A percentile compares a stretch with the other conserved stretches of the same genome.
Conservation (phyloP, 1,284 basidiomycete genomes). For the Malassezia equina region DNA sequence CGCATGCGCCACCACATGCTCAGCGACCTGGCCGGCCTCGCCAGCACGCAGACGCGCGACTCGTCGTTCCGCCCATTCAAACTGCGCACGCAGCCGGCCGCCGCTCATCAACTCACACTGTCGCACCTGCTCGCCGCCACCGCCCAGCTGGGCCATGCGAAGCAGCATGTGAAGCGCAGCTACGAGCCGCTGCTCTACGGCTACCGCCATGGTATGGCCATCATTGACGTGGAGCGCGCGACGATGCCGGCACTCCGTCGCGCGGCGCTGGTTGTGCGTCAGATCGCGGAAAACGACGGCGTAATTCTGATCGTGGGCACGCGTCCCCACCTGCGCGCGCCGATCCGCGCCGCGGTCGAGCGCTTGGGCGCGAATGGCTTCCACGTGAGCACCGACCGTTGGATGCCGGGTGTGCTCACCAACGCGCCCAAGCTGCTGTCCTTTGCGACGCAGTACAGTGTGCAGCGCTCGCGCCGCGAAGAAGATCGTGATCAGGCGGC, state of each 20-base stretch:
- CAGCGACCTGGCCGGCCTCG: constrained; percentile 60
- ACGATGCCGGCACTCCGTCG: constrained; percentile 83
- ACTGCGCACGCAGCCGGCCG: constrained; percentile 58
- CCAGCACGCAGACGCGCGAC: constrained; percentile 64
- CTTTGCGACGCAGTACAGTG: constrained; percentile 29
- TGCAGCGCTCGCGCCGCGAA: constrained; percentile 1
- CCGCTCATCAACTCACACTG: constrained; percentile 61
- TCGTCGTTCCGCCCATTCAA: constrained; percentile 68
- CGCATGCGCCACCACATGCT: constrained; percentile 49
- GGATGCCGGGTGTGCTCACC: constrained; percentile 88
- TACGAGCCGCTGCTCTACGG: constrained; percentile 92
- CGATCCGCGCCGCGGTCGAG: constrained; percentile 69
- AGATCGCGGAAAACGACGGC: constrained; percentile 70
- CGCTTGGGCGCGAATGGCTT: constrained; percentile 59
- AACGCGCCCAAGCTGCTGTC: constrained; percentile 62
- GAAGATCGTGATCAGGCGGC: constrained; percentile 16
- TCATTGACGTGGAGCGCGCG: constrained; percentile 82
- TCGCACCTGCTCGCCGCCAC: constrained; percentile 84
- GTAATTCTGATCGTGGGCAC: constrained; percentile 84
- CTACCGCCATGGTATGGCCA: constrained; percentile 72
- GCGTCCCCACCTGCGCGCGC: constrained; percentile 62
- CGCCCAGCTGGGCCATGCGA: constrained; percentile 84
- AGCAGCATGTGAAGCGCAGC: constrained; percentile 70
- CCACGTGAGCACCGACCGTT: constrained; percentile 70
- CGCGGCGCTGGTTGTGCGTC: constrained; percentile 74